Conservation (phyloP, 2,329 filamentous ascomycete genomes). For the Dactylella cylindrospora region DNA sequence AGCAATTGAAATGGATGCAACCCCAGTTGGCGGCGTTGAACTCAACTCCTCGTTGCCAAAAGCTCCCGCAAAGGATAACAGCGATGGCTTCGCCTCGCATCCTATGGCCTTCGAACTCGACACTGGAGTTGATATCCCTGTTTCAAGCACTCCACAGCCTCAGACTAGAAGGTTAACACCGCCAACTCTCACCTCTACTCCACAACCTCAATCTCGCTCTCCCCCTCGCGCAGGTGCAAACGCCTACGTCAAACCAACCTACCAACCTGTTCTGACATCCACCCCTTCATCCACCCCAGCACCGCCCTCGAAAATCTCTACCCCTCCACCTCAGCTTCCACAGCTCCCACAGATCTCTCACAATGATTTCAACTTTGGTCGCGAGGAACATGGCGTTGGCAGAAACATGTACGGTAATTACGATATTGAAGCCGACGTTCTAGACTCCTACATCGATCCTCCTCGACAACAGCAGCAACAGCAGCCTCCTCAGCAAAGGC, state of each 20-base stretch:
- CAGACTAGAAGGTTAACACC: conserved; percentile 26
- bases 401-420: conserved; percentile 39
- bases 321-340: conserved; percentile 19
- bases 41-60: conserved; percentile 19
- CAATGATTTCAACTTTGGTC: conserved; percentile 12
- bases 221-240: conserved; percentile 6
- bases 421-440: conserved; percentile 39
- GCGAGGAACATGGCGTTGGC: conserved; percentile 41
- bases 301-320: too few relatives aligned
- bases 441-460: conserved; percentile 35
- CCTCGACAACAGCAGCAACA: conserved; percentile 14
- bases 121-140: conserved; percentile 19
- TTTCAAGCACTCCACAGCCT: conserved; percentile 11
- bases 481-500: conserved; percentile 20
- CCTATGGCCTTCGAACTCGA: conserved; percentile 42
- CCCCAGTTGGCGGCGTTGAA: conserved; percentile 14
- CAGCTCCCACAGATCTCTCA: conserved; percentile 3
- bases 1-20: too few relatives aligned
- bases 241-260: conserved; percentile 23
- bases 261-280: conserved; percentile 14
- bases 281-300: too few relatives aligned
- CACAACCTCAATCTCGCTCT: conserved; percentile 8
- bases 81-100: conserved; percentile 13
- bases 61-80: neutral
- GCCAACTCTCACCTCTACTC: conserved; percentile 7